phyloP scores from a whole-genome alignment of 768 basidiomycete genomes.

The Lactifluus pinguis region DNA sequence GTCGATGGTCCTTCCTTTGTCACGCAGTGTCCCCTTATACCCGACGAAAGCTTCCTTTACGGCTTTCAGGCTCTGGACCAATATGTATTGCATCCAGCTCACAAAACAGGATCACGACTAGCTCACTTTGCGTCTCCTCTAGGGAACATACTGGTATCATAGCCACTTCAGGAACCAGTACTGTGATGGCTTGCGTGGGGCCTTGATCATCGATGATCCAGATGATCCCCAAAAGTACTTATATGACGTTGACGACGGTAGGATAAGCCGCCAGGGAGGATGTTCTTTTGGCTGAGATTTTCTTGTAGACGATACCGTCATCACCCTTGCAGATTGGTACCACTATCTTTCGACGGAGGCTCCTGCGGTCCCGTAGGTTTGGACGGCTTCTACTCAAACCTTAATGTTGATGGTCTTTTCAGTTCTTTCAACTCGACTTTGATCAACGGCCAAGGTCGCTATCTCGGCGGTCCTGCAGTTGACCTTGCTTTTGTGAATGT shows the following conservation, averaged over 20 bases:
- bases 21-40: conserved; percentile 35
- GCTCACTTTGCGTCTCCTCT: not conserved
- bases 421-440: conserved; percentile 29
- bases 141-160: conserved; percentile 34
- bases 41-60: conserved; percentile 33
- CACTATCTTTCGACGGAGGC: conserved; percentile 13
- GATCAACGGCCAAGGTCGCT: conserved; percentile 43
- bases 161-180: conserved; percentile 34
- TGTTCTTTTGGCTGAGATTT: not conserved
- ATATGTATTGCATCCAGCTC: conserved; percentile 17
- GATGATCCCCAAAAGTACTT: conserved; percentile 23
- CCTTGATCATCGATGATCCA: conserved; percentile 27
- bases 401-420: not conserved
- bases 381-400: accelerated
- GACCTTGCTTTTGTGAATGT: conserved; percentile 15
- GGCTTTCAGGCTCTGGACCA: conserved; percentile 29
- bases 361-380: not conserved
- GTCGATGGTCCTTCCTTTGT: conserved; percentile 24
- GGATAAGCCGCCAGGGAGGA: not conserved
- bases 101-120: not conserved
- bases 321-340: conserved; percentile 38
- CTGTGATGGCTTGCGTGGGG: conserved; percentile 37
- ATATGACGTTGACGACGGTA: conserved; percentile 28
- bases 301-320: conserved; percentile 34
- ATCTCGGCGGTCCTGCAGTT: conserved; percentile 14